A percentile compares a stretch with the other conserved stretches of the same genome.
phyloP scores from a whole-genome alignment of 2,329 filamentous ascomycete genomes.

The Sordariomycetes sp. region DNA sequence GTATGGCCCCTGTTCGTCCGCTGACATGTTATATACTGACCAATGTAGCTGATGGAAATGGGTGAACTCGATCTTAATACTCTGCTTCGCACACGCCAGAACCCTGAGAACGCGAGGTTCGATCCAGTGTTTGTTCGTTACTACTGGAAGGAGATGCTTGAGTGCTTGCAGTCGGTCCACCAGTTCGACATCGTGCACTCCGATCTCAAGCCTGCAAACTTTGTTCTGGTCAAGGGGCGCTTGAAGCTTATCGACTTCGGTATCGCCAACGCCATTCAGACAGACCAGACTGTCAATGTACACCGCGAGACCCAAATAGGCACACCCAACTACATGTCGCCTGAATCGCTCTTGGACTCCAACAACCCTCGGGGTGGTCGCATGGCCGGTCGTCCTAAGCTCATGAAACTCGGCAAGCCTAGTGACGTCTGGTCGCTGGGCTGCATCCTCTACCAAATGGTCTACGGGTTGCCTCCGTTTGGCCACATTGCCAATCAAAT shows the following conservation, averaged over 20 bases:
- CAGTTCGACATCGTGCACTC: constrained; percentile 89
- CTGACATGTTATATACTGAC: constrained; percentile 10
- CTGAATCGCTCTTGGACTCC: constrained; percentile 83
- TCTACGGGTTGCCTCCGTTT: constrained; percentile 93
- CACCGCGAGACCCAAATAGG: constrained; percentile 93
- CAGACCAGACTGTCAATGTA: constrained; percentile 92
- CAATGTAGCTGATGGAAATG: constrained; percentile 79
- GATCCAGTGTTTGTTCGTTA: constrained; percentile 90
- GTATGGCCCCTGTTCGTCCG: constrained; percentile 36
- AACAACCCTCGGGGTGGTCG: constrained; percentile 50
- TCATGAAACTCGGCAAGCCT: constrained; percentile 94
- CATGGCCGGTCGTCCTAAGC: constrained; percentile 44
- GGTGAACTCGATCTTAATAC: constrained; percentile 90
- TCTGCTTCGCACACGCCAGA: constrained; percentile 66
- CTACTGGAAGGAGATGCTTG: constrained; percentile 99
- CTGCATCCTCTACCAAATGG: constrained; percentile 96
- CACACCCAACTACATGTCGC: constrained; percentile 98
- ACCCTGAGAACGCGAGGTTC: constrained; percentile 63
- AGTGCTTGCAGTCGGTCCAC: constrained; percentile 86
- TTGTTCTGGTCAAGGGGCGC: constrained; percentile 81
- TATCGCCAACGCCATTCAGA: constrained; percentile 94
- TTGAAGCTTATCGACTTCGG: constrained; percentile 98
- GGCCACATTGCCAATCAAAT: constrained; percentile 84
- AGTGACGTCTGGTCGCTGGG: constrained; percentile 94
- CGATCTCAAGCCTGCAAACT: constrained; percentile 94